Percentiles rank a stretch among this genome's conserved stretches.
Evolutionary conservation across 78 protist species (phyloP).

Genomic region (Parvularia atlantis): DNA sequence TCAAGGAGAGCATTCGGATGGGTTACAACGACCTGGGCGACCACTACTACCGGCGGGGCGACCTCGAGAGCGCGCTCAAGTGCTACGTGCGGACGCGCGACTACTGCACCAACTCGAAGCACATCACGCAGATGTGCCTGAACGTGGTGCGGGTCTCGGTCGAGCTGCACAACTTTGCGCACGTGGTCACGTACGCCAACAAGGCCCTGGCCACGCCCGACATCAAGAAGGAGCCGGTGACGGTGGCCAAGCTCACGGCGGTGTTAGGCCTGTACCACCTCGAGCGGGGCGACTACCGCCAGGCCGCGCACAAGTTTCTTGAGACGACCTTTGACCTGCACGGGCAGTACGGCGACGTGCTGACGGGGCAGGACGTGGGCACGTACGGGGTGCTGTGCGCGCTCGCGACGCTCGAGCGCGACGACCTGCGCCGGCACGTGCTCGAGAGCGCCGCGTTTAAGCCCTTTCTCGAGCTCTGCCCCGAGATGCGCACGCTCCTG

Average conservation of each 20-base stretch:
- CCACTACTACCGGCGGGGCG: constrained; percentile 53
- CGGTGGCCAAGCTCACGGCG: neutral
- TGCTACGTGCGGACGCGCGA: constrained; percentile 73
- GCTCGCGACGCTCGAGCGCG: constrained; percentile 72
- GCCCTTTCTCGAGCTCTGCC: constrained; percentile 52
- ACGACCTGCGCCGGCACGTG: constrained; percentile 36
- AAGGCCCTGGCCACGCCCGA: constrained; percentile 55
- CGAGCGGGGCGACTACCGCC: constrained; percentile 28
- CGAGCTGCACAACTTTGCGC: constrained; percentile 41
- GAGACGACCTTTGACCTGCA: constrained; percentile 28
- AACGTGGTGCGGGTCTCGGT: constrained; percentile 46
- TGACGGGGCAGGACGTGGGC: constrained; percentile 64
- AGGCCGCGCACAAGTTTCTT: constrained; percentile 50
- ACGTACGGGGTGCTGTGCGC: constrained; percentile 70
- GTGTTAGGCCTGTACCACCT: neutral
- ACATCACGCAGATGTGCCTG: constrained; percentile 61
- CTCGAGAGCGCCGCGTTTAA: constrained; percentile 47
- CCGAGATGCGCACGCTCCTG: too few species aligned
- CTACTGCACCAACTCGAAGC: constrained; percentile 63
- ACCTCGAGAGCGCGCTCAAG: constrained; percentile 55
- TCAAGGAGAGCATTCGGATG: constrained; percentile 59
- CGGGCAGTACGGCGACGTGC: constrained; percentile 24
- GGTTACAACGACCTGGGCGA: constrained; percentile 74
- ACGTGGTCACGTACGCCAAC: constrained; percentile 46
- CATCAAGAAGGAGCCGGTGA: constrained; percentile 11